A percentile compares a stretch with the other conserved stretches of the same genome.
Conservation (phyloP, 768 basidiomycete genomes). For the Exidia glandulosa region DNA sequence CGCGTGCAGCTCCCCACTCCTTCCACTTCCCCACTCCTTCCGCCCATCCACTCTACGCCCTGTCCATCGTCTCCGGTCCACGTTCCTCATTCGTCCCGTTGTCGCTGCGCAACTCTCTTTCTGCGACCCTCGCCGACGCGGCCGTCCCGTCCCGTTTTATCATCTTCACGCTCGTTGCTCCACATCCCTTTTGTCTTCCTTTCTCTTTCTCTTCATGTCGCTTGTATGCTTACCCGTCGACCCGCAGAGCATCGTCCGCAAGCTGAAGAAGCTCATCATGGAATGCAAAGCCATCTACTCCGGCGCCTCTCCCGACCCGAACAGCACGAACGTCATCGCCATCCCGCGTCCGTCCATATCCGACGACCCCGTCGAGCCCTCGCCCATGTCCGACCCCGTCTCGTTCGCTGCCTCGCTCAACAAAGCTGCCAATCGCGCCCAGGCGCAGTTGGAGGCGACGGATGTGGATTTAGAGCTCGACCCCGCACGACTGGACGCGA, state of each 20-base stretch:
- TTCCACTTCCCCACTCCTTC: too few species aligned
- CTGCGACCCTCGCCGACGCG: too few species aligned
- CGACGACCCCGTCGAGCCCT: not conserved
- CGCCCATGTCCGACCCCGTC: not conserved
- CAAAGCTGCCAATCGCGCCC: not conserved
- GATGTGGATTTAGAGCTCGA: constrained; percentile 7
- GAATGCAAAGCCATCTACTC: constrained; percentile 43
- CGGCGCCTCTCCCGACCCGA: not conserved
- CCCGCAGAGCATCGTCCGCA: constrained; percentile 62
- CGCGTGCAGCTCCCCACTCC: too few species aligned
- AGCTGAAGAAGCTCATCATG: constrained; percentile 72
- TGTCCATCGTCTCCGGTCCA: too few species aligned
- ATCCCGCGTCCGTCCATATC: not conserved
- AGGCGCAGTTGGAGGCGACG: not conserved
- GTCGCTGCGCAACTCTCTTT: not conserved
- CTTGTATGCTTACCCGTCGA: not conserved
- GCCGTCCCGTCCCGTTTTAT: not conserved
- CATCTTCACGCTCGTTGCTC: not conserved
- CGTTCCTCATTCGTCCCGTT: too few species aligned
- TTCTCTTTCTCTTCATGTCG: not conserved
- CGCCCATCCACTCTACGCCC: too few species aligned
- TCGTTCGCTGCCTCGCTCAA: not conserved
- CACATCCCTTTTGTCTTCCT: not conserved
- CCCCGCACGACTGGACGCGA: not conserved
- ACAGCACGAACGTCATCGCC: not conserved